Percentiles rank a stretch among this genome's conserved stretches.
These are phyloP conservation scores for Camellia granthamiana DNA, from an alignment of 148 eudicot genomes.

Conservation along the genomic window DNA sequence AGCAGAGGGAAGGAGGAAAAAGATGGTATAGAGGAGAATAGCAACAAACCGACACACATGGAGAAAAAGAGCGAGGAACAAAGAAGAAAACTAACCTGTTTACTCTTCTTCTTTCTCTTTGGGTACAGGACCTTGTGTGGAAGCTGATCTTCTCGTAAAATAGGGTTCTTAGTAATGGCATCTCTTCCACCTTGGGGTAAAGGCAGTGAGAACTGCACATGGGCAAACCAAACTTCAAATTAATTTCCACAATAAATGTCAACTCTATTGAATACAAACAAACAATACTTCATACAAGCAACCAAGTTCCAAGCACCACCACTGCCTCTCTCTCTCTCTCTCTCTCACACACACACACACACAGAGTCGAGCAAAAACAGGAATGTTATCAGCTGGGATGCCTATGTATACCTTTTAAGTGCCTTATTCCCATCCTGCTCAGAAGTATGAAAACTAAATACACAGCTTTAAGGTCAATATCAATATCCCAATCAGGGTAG, in stretches of 20 bases:
- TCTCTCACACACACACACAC: neutral
- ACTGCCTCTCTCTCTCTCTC: neutral
- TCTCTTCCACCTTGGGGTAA: conserved; percentile 92
- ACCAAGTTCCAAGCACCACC: neutral
- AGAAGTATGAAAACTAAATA: neutral
- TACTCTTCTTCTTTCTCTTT: conserved; percentile 70
- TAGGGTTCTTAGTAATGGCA: conserved; percentile 77
- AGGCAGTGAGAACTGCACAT: conserved; percentile 80
- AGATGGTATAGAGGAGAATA: neutral
- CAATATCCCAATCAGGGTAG: neutral
- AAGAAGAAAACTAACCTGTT: conserved; percentile 35
- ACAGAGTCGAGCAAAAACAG: neutral
- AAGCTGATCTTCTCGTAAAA: conserved; percentile 89
- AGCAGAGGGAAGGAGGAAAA: neutral
- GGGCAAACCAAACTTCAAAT: neutral
- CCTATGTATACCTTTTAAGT: neutral
- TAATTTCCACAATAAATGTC: neutral
- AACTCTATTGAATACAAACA: neutral
- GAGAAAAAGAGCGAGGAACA: conserved; percentile 1
- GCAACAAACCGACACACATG: neutral
- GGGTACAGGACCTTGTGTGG: conserved; percentile 69
- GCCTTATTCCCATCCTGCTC: neutral
- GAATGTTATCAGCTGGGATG: conserved; percentile 1
- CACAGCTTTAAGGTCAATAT: neutral
- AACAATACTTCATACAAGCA: neutral